Evolutionary conservation across 495 filamentous ascomycete species (phyloP), one percentile per base, ranked within the genome.

Genomic region (Sphaerosporella brunnea): DNA sequence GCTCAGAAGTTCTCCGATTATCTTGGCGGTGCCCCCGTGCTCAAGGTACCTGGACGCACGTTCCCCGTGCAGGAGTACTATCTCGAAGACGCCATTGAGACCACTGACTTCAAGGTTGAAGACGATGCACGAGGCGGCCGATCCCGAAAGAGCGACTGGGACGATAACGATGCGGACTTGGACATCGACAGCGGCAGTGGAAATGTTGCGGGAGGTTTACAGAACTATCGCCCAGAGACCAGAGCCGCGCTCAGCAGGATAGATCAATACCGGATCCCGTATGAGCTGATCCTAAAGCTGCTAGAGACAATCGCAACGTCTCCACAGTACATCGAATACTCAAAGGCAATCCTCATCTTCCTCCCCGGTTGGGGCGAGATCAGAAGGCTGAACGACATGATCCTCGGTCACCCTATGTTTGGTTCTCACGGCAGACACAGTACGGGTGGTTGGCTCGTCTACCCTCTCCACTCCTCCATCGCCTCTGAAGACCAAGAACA

Each of bases 401-500:
- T 97, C 9, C 54, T 77, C 3, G 73, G 78, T 1, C 76, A 90
- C 53, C 73, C 74, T 1, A 64, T 67, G 2, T 92, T 94, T 62
- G 69, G 74, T 15, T 60, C 63, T 3, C 60, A 61, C 1, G 39
- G 39, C 18, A 4, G 47, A n/a, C 45, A 45, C 8, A 39, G 26
- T 2, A 44, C 32, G 5, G 45, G 54, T 45, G 64, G 63, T 42
- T 95, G 86, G 85, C 72, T 80, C 39, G 69, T 95, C 11, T 81
- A 92, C 62, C 78, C 83, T 2, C 70, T 95, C 30, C 90, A 97
- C 62, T 95, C 88, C 1, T 84, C 80, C 1, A 92, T 97, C 57
- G 80, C 88, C n/a, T 93, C 78, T 45, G 90, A 95, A 55, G 87
- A 95, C 20, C 90, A 95, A 65, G 87, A 95, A 63, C 75, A 77